Base-by-base conservation (phyloP, 352 stramenopile species). In the Globisporangium solare region DNA sequence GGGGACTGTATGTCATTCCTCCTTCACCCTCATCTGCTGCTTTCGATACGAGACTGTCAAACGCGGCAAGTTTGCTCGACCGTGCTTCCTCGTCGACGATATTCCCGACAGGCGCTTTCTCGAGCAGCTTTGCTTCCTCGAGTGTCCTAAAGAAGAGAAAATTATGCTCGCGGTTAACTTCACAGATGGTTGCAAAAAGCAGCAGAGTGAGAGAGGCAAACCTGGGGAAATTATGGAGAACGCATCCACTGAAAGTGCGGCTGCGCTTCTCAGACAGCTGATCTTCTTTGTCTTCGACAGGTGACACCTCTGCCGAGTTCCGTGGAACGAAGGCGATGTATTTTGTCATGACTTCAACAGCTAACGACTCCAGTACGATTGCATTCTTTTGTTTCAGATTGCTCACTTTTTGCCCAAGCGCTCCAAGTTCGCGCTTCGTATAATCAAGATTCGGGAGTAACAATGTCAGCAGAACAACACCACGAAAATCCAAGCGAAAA, bases 161-260 rank as follows among this genome's bases (percentile, higher is more conserved):
- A n/a, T n/a, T n/a, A n/a, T n/a, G n/a, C n/a, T n/a, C n/a, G n/a
- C n/a, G n/a, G n/a, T 35, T 35, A 35, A 6, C 27, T 35, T 35
- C 27, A 40, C n/a, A 3, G 12, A 47, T 18, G 22, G 24, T 35
- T 45, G 40, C 39, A 42, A 42, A 13, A 42, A 42, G 11, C 3
- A 43, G 39, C n/a, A 1, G n/a, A 46, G 15, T 35, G 3, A n/a
- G 14, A 32, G 12, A 24, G 14, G 11, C 51, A 46, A 45, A 84
- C 74, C 74, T 59, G 43, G 78, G 78, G 39, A 84, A 88, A 54
- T 88, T 85, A 59, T 79, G 76, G 1, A 88, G 55, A 12, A 86
- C 59, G 45, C 70, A 81, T 6, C 71, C 40, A 15, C 49, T 50
- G 41, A 20, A 37, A 13, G 15, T 45, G 11, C 12, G 11, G 7